Base-by-base conservation (phyloP, 441 rosid species). In the Breynia disticha region DNA sequence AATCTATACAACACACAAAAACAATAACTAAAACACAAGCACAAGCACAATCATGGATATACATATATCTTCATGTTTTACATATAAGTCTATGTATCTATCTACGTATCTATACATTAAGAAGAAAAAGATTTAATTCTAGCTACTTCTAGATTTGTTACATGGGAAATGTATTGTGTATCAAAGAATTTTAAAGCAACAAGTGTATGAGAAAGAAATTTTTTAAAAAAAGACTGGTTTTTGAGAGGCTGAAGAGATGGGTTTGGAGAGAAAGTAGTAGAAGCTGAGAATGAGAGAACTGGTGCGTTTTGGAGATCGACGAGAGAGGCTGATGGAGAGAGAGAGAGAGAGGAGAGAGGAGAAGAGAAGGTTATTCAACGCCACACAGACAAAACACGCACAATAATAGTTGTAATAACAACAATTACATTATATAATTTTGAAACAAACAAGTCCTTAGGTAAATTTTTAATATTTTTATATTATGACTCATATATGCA, bases 271-370 rank as follows among this genome's bases (percentile, higher is more conserved):
- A n/a, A 44, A 41, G 16, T 37, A 59, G 21, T 52, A 50, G 5
- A 42, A n/a, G 39, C 57, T 38, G 63, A 28, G 17, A 49, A 53
- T 1, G 43, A 54, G 39, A 17, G 4, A 62, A 65, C 52, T 67
- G 57, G 16, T 12, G 63, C 47, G 64, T 51, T 44, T 59, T 19
- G 44, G 41, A 17, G 58, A 15, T 6, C 63, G 52, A 46, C 52
- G 50, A 22, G 61, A 46, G n/a, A 51, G 59, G 49, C 32, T 54
- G 43, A 54, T 68, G 46, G 21, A 19, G 19, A 13, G 44, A 43
- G 24, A 15, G 11, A 47, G 17, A 16, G 55, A 52, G 44, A 38
- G 62, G 51, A 53, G 47, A 46, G 39, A 20, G 5, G 19, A 11
- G 12, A 16, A 20, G 61, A 50, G 18, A 16, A 46, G 50, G 21